Conservation (phyloP, 345 rosid genomes). For the Xanthoceras sorbifolium region DNA sequence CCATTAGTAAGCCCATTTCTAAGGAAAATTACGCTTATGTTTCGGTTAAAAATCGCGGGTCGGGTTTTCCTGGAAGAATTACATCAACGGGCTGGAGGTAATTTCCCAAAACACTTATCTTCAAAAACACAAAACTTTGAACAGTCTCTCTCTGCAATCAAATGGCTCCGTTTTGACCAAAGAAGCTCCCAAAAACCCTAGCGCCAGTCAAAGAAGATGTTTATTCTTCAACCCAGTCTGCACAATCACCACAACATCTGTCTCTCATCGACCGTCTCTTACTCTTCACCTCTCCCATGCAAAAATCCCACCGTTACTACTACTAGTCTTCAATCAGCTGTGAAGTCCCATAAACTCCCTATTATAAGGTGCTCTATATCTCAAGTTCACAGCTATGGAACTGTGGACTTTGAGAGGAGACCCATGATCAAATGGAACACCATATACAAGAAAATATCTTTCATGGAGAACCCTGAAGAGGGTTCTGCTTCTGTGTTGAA, state of each 20-base stretch:
- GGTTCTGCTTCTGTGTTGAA: constrained; percentile 72
- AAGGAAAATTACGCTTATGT: too few species aligned
- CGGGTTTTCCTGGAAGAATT: not conserved
- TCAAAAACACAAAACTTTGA: too few species aligned
- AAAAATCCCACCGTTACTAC: constrained; percentile 20
- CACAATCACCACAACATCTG: constrained; percentile 41
- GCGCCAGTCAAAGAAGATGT: constrained; percentile 29
- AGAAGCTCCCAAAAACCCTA: not conserved
- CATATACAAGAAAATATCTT: constrained; percentile 69
- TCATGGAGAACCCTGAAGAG: constrained; percentile 75
- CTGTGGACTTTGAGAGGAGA: constrained; percentile 71
- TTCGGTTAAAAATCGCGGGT: too few species aligned
- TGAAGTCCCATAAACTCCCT: constrained; percentile 19
- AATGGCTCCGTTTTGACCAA: not conserved
- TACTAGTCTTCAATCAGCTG: constrained; percentile 21
- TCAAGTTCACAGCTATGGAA: constrained; percentile 69
- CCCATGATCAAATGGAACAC: constrained; percentile 78
- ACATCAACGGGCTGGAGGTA: not conserved
- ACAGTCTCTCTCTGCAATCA: too few species aligned
- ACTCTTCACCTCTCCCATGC: constrained; percentile 38
- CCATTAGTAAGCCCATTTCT: too few species aligned
- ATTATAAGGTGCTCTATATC: constrained; percentile 58
- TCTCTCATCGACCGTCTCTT: constrained; percentile 47
- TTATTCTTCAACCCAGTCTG: constrained; percentile 63
- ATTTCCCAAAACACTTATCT: constrained; percentile 2